Evolutionary conservation across 2,329 filamentous ascomycete species (phyloP).

Genomic region (Aureobasidium musti): DNA sequence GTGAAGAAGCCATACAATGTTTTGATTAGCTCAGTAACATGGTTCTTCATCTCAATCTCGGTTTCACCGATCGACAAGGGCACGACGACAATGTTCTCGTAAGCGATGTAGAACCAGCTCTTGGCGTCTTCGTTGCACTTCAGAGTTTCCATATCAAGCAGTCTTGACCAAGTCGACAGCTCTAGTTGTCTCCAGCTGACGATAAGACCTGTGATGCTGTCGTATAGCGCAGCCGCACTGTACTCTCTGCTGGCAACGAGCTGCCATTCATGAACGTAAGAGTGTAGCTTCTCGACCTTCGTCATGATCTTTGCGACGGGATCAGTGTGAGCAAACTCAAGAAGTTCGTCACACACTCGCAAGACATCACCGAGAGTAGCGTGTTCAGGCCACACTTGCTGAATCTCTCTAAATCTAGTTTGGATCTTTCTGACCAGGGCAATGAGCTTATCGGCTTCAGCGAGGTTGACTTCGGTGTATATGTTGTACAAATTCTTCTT

Average conservation of each 20-base stretch:
- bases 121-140: constrained; percentile 76
- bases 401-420: constrained; percentile 70
- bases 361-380: constrained; percentile 80
- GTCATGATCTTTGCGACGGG: constrained; percentile 84
- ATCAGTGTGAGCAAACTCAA: constrained; percentile 75
- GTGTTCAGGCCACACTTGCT: constrained; percentile 66
- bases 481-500: constrained; percentile 68
- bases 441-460: constrained; percentile 74
- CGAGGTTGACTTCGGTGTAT: constrained; percentile 77
- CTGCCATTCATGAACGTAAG: constrained; percentile 90
- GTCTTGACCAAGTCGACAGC: constrained; percentile 83
- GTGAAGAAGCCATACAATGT: constrained; percentile 79
- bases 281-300: constrained; percentile 83
- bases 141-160: constrained; percentile 80
- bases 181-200: constrained; percentile 90
- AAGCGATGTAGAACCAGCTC: constrained; percentile 96
- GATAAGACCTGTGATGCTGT: constrained; percentile 75
- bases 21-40: constrained; percentile 57
- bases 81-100: constrained; percentile 80
- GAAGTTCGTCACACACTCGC: constrained; percentile 69
- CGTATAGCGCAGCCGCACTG: constrained; percentile 68
- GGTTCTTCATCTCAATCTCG: constrained; percentile 17
- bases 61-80: constrained; percentile 60
- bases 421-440: constrained; percentile 68
- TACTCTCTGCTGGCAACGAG: constrained; percentile 82